Conservation (phyloP, 2,329 filamentous ascomycete species). For the Botrytis fragariae region DNA sequence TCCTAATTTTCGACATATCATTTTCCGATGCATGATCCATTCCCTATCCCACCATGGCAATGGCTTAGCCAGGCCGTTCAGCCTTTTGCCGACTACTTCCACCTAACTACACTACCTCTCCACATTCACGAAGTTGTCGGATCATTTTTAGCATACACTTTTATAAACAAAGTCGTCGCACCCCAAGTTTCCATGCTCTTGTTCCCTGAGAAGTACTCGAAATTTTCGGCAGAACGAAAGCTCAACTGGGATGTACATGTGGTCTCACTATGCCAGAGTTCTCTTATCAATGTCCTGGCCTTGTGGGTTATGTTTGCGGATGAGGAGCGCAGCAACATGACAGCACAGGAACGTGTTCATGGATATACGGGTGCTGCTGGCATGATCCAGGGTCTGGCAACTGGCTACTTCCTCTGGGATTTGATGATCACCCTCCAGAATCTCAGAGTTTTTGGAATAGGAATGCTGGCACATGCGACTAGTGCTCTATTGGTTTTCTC, state of each 20-base stretch:
- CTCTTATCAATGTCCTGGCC: constrained; percentile 68
- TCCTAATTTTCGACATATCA: not conserved
- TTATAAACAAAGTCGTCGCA: constrained; percentile 64
- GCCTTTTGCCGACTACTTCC: constrained; percentile 61
- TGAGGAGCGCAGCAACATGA: constrained; percentile 64
- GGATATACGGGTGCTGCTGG: constrained; percentile 72
- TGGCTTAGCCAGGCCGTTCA: constrained; percentile 52
- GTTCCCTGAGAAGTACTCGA: constrained; percentile 61
- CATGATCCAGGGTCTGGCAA: constrained; percentile 72
- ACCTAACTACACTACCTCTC: constrained; percentile 64
- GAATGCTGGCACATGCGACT: constrained; percentile 70
- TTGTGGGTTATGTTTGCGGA: constrained; percentile 70
- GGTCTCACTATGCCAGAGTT: constrained; percentile 76
- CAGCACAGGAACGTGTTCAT: constrained; percentile 68
- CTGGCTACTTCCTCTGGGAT: constrained; percentile 85
- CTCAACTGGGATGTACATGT: constrained; percentile 86
- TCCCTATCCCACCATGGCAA: constrained; percentile 61
- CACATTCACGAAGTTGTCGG: constrained; percentile 75
- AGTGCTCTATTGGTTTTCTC: constrained; percentile 72
- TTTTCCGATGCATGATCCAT: constrained; percentile 51
- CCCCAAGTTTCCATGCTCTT: constrained; percentile 62
- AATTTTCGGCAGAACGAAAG: constrained; percentile 58
- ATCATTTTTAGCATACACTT: constrained; percentile 65
- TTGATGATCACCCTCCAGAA: constrained; percentile 66
- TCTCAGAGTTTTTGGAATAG: constrained; percentile 59